Conservation (phyloP, 345 rosid species). For the Brassica nigra region DNA sequence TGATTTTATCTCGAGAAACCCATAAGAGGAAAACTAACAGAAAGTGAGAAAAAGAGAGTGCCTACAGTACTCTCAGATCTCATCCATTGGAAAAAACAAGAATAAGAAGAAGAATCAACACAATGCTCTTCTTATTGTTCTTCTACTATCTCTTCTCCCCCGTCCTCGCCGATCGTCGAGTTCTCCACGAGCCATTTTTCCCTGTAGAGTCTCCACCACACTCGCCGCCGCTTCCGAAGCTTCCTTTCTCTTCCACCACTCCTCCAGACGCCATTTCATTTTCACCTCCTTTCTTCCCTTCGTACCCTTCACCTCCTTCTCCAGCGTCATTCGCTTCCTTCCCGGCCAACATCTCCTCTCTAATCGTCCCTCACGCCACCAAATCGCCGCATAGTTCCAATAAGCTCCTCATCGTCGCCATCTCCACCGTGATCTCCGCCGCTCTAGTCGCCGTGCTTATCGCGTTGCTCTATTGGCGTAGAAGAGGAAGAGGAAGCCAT, state of each 20-base stretch:
- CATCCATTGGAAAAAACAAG: background rate
- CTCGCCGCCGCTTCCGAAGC: conserved; percentile 52
- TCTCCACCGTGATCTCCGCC: conserved; percentile 57
- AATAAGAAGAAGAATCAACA: conserved; percentile 22
- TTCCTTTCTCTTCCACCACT: conserved; percentile 58
- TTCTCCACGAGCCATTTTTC: conserved; percentile 75
- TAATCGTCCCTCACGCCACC: conserved; percentile 68
- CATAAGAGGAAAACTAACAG: conserved; percentile 1
- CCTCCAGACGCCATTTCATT: conserved; percentile 44
- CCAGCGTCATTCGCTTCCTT: conserved; percentile 74
- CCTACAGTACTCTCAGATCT: conserved; percentile 19
- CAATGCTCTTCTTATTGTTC: conserved; percentile 50
- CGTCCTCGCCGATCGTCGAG: conserved; percentile 49
- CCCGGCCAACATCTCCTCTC: conserved; percentile 91
- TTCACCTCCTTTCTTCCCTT: conserved; percentile 72
- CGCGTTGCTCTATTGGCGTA: conserved; percentile 51
- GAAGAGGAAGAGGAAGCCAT: conserved; percentile 45
- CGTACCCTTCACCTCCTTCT: conserved; percentile 65
- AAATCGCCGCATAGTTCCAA: conserved; percentile 47
- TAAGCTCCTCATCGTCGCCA: conserved; percentile 53
- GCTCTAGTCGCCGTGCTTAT: conserved; percentile 42
- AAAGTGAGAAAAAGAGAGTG: conserved; percentile 3
- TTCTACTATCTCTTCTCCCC: conserved; percentile 15
- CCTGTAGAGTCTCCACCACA: conserved; percentile 56
- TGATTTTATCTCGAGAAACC: conserved; percentile 9